Evolutionary conservation across 768 basidiomycete species (phyloP).

Genomic region (Clathrus columnatus): DNA sequence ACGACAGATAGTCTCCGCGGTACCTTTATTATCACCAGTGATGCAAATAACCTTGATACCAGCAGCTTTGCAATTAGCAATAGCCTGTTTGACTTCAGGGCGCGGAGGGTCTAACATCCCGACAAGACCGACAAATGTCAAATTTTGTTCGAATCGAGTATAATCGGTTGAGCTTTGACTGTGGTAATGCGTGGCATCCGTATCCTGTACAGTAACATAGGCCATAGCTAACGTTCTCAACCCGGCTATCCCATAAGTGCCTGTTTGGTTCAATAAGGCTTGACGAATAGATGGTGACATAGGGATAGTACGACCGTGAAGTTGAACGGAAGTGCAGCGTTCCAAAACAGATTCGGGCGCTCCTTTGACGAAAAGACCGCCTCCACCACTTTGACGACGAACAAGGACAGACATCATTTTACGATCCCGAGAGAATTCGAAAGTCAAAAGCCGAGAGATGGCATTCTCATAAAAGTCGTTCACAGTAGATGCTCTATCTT

Average conservation of each 20-base stretch:
- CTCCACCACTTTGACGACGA: conserved; percentile 34
- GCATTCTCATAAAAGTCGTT: conserved; percentile 72
- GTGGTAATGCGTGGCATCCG: conserved; percentile 73
- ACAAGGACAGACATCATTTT: conserved; percentile 99
- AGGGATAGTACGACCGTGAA: conserved; percentile 54
- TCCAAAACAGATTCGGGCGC: conserved; percentile 95
- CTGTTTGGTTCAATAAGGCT: conserved; percentile 53
- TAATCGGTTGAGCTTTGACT: conserved; percentile 77
- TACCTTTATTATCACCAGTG: conserved; percentile 96
- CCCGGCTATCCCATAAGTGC: conserved; percentile 69
- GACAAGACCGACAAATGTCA: conserved; percentile 91
- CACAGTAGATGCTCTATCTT: conserved; percentile 69
- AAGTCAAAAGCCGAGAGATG: conserved; percentile 79
- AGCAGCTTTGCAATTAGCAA: conserved; percentile 84
- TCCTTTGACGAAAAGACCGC: conserved; percentile 89
- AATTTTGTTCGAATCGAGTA: conserved; percentile 79
- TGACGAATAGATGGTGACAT: conserved; percentile 55
- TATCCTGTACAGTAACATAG: conserved; percentile 68
- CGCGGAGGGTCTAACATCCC: conserved; percentile 98
- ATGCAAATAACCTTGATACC: conserved; percentile 96
- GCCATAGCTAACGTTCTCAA: conserved; percentile 90
- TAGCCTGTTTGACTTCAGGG: conserved; percentile 80
- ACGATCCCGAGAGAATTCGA: conserved; percentile 96
- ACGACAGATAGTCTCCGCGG: conserved; percentile 93
- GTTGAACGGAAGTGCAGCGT: conserved; percentile 66